Conservation (phyloP, 73 alveolate species). For the Paramecium biaurelia region DNA sequence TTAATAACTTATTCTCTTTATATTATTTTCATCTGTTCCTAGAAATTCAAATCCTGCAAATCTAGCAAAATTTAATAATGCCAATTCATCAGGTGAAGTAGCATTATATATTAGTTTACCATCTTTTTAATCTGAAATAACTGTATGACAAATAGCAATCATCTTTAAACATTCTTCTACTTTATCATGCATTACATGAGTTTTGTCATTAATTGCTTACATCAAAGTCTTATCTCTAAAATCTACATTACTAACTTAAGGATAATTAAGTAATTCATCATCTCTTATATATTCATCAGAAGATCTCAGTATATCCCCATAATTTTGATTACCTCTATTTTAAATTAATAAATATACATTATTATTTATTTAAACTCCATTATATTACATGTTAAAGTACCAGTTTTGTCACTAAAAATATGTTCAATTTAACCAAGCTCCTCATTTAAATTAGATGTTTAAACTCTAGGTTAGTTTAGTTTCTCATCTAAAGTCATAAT, state of each 20-base stretch:
- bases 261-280: constrained; percentile 26
- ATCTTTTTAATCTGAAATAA: constrained; percentile 66
- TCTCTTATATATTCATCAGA: neutral
- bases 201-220: neutral
- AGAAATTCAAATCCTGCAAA: constrained; percentile 73
- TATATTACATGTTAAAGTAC: constrained; percentile 77
- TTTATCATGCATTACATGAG: neutral
- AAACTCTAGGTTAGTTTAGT: constrained; percentile 57
- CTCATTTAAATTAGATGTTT: constrained; percentile 65
- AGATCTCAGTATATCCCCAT: neutral
- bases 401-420: constrained; percentile 80
- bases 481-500: constrained; percentile 85
- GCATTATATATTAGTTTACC: constrained; percentile 74
- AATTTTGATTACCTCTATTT: neutral
- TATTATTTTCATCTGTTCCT: constrained; percentile 63
- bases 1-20: constrained; percentile 59
- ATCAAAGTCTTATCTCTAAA: constrained; percentile 62
- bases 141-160: constrained; percentile 78
- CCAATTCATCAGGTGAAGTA: constrained; percentile 92
- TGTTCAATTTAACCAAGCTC: constrained; percentile 75
- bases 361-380: constrained; percentile 71
- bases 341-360: neutral
- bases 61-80: constrained; percentile 80
- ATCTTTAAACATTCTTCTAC: constrained; percentile 46
- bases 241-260: constrained; percentile 61